Evolutionary conservation across 2,329 filamentous ascomycete genomes (phyloP), one percentile per base, ranked within the genome.

Genomic region (Fusarium anthophilum): DNA sequence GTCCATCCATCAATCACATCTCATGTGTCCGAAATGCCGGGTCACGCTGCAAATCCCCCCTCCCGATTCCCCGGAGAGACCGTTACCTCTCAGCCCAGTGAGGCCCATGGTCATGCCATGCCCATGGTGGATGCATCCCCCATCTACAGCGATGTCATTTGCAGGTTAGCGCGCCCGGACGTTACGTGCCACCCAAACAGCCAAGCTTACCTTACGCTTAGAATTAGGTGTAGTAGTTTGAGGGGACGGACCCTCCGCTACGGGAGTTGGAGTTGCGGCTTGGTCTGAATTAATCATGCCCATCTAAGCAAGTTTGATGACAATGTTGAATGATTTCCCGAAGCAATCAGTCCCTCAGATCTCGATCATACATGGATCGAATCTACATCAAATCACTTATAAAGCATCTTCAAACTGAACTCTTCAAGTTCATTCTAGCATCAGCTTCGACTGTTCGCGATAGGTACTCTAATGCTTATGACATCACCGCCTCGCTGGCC

Each of bases 271-370:
- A 37, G 14, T 48, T 48, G 39, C 22, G 32, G 51, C 35, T 39
- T 54, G 39, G 51, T 35, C 48, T 63, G 48, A 59, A 45, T 55
- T 73, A 73, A 73, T 74, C 70, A 74, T 74, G 53, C 54, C 70
- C 47, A 51, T 57, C 61, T 69, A 69, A 69, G 66, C 66, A 69
- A 69, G n/a, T 24, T 37, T 53, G 35, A 38, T 50, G 47, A 56
- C 47, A 70, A 47, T 41, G 32, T 30, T 28, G 12, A 44, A 44
- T 53, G 53, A 22, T 32, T 38, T 37, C 24, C 18, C 37, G 18
- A 35, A 43, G 43, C 63, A 44, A 65, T 53, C 32, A 51, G 9
- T 26, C 37, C 53, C 47, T 55, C 48, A 38, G 37, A 71, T 74
- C 61, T 59, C 66, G 47, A 74, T 74, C 66, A 30, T 45, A 12